Percentiles rank a stretch among this genome's conserved stretches.
These are phyloP conservation scores for Talaromyces sp. DNA, from an alignment of 2,329 filamentous ascomycete genomes.

Conservation along the genomic window DNA sequence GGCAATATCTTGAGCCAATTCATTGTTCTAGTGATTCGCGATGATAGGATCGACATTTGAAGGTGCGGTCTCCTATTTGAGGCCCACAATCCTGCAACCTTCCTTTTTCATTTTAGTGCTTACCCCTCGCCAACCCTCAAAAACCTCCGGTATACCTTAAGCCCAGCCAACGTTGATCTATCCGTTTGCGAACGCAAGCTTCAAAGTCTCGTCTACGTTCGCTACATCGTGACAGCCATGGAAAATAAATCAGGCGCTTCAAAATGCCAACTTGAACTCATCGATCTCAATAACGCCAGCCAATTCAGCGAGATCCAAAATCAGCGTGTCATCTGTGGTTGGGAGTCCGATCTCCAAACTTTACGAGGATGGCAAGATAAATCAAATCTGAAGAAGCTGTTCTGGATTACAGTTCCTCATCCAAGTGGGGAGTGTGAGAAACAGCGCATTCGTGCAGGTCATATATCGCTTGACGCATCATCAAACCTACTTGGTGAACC, in stretches of 20 bases:
- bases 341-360: constrained; percentile 14
- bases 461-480: constrained; percentile 32
- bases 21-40: too few species aligned
- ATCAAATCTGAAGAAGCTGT: constrained; percentile 20
- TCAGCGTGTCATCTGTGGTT: constrained; percentile 26
- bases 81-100: too few species aligned
- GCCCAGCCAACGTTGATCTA: too few species aligned
- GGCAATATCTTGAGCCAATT: too few species aligned
- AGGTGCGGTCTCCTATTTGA: too few species aligned
- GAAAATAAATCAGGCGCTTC: too few species aligned
- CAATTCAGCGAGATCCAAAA: constrained; percentile 22
- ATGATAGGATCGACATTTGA: too few species aligned
- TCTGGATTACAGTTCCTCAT: constrained; percentile 22
- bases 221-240: too few species aligned
- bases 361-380: constrained; percentile 17
- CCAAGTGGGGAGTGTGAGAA: background rate
- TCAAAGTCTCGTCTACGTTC: too few species aligned
- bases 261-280: constrained; percentile 3
- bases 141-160: too few species aligned
- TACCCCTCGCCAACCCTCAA: background rate
- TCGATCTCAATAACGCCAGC: constrained; percentile 9
- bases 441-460: constrained; percentile 23
- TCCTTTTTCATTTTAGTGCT: background rate
- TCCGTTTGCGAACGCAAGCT: too few species aligned
- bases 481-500: constrained; percentile 17